Percentiles rank a stretch among this genome's conserved stretches.
phyloP scores from a whole-genome alignment of 2,329 filamentous ascomycete species.

The Tricladium varicosporioides region DNA sequence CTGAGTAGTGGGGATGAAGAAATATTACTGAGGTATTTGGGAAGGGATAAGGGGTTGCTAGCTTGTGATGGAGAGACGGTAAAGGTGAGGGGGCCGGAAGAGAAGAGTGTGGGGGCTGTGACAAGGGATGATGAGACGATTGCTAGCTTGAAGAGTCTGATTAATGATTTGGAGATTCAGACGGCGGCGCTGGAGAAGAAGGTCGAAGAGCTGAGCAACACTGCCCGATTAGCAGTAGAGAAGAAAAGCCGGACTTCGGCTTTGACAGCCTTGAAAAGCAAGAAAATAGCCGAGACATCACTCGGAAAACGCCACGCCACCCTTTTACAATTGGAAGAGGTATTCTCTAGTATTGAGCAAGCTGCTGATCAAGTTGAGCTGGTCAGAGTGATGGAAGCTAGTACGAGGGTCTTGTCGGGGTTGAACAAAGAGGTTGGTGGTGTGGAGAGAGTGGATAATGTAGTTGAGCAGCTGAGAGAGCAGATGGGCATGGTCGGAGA shows the following conservation, averaged over 20 bases:
- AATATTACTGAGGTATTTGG: constrained; percentile 67
- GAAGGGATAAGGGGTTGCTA: constrained; percentile 61
- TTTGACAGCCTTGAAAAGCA: constrained; percentile 74
- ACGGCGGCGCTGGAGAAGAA: constrained; percentile 65
- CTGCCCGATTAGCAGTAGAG: constrained; percentile 68
- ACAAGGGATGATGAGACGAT: constrained; percentile 79
- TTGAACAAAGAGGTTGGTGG: constrained; percentile 79
- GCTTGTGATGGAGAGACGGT: constrained; percentile 66
- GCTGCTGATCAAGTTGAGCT: constrained; percentile 83
- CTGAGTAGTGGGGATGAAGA: constrained; percentile 66
- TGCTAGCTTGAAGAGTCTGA: constrained; percentile 77
- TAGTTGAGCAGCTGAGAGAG: constrained; percentile 72
- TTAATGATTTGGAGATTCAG: constrained; percentile 71
- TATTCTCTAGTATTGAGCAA: constrained; percentile 79
- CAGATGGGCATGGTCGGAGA: constrained; percentile 84
- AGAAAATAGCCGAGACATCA: constrained; percentile 76
- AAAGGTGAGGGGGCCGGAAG: constrained; percentile 63
- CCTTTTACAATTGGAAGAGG: constrained; percentile 77
- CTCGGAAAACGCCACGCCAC: constrained; percentile 71
- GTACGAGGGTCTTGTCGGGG: constrained; percentile 66
- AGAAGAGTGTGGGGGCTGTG: constrained; percentile 48
- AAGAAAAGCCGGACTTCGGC: constrained; percentile 74
- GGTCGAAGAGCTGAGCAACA: constrained; percentile 60
- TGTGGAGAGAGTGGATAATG: constrained; percentile 68
- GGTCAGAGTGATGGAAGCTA: constrained; percentile 77